Evolutionary conservation across 257 asterid genomes (phyloP).

Genomic region (Vinca minor): DNA sequence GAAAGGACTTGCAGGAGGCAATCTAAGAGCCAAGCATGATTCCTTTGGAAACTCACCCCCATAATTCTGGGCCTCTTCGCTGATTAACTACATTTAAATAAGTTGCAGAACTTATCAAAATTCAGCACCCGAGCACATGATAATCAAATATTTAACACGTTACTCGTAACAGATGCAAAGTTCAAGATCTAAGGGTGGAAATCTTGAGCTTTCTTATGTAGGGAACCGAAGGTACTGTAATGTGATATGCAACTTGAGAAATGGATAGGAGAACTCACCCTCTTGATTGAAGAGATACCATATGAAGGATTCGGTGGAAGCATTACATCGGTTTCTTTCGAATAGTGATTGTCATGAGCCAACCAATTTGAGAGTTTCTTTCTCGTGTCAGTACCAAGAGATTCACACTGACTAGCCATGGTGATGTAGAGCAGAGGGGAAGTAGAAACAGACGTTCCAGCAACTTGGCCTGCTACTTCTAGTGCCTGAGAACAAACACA

Average conservation of each 20-base stretch:
- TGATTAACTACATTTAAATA: slow-evolving; percentile 29
- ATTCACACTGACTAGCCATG: slow-evolving; percentile 84
- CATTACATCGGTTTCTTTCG: slow-evolving; percentile 18
- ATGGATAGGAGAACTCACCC: slow-evolving; percentile 32
- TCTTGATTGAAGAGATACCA: slow-evolving; percentile 37
- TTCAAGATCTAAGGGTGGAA: too few relatives aligned
- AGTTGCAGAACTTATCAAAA: background rate
- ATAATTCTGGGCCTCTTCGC: slow-evolving; percentile 25
- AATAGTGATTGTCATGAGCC: slow-evolving; percentile 37
- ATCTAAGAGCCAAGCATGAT: slow-evolving; percentile 65
- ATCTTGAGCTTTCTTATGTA: background rate
- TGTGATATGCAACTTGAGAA: background rate
- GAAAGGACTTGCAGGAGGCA: slow-evolving; percentile 97
- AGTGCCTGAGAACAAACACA: slow-evolving; percentile 57
- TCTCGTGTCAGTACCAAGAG: slow-evolving; percentile 76
- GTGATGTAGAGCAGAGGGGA: slow-evolving; percentile 88
- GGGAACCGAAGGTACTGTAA: background rate
- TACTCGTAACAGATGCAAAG: too few relatives aligned
- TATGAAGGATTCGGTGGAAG: slow-evolving; percentile 32
- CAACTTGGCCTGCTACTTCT: slow-evolving; percentile 98
- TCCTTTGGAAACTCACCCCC: slow-evolving; percentile 28
- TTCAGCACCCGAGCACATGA: background rate
- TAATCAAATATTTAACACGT: background rate
- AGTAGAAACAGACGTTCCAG: slow-evolving; percentile 83
- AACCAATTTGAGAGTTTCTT: slow-evolving; percentile 93